phyloP scores from a whole-genome alignment of 495 filamentous ascomycete genomes.

The Echria macrotheca region DNA sequence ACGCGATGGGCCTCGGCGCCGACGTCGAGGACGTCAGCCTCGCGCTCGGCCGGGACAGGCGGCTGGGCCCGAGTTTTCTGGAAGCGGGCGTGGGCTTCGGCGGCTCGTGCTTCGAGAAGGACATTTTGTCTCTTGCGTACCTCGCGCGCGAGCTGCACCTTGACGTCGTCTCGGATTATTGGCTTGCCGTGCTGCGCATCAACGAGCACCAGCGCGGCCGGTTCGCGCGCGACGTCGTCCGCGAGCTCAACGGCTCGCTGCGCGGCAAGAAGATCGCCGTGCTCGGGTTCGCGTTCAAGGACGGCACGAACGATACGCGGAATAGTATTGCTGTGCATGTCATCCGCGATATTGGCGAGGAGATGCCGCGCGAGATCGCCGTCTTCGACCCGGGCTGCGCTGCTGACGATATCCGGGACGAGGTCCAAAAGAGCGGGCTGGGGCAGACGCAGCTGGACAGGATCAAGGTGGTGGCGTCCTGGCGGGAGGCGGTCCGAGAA shows the following conservation, averaged over 20 bases:
- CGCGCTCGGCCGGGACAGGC: constrained; percentile 62
- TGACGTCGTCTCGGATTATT: constrained; percentile 71
- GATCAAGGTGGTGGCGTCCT: constrained; percentile 33
- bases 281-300: constrained; percentile 79
- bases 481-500: constrained; percentile 43
- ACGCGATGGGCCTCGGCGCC: constrained; percentile 59
- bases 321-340: constrained; percentile 67
- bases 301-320: constrained; percentile 71
- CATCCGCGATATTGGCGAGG: constrained; percentile 57
- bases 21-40: constrained; percentile 67
- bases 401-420: constrained; percentile 32
- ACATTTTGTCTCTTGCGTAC: constrained; percentile 71
- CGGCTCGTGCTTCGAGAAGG: constrained; percentile 81
- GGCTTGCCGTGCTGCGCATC: constrained; percentile 65
- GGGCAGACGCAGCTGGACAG: constrained; percentile 32
- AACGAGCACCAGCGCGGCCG: constrained; percentile 73
- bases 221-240: constrained; percentile 59
- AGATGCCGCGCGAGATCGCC: constrained; percentile 57
- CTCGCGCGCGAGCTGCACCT: constrained; percentile 65
- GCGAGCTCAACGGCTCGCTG: constrained; percentile 62
- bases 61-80: constrained; percentile 71
- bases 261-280: constrained; percentile 67
- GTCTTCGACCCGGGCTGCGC: constrained; percentile 71
- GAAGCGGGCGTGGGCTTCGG: constrained; percentile 74
- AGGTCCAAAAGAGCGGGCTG: constrained; percentile 36